A percentile compares a stretch with the other conserved stretches of the same genome.
Evolutionary conservation across 1,139 yeast species (phyloP).

Genomic region (Lodderomyces pseudojiufengensis): DNA sequence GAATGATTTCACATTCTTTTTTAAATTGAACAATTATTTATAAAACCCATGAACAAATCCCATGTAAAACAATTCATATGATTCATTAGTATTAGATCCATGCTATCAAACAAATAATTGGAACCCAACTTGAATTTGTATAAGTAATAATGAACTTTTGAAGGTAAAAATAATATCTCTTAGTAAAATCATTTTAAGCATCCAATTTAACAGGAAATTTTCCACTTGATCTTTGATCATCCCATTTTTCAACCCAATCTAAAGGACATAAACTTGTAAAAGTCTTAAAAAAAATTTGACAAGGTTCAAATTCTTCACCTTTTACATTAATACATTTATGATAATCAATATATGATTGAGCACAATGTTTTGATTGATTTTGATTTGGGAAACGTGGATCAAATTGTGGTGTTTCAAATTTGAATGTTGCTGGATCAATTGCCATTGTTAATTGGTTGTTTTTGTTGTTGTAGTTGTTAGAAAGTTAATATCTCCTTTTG

Average conservation of each 20-base stretch:
- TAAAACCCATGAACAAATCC: too few species aligned
- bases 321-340: slow-evolving; percentile 94
- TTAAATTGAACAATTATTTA: too few species aligned
- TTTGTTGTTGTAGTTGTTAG: not conserved
- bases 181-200: too few species aligned
- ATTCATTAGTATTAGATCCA: too few species aligned
- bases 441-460: slow-evolving; percentile 29
- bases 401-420: slow-evolving; percentile 79
- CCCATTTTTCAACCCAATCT: slow-evolving; percentile 94
- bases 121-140: too few species aligned
- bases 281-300: slow-evolving; percentile 90
- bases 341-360: slow-evolving; percentile 96
- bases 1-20: too few species aligned
- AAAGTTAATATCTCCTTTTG: too few species aligned
- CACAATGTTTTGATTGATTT: slow-evolving; percentile 98
- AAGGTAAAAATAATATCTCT: too few species aligned
- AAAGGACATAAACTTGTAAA: slow-evolving; percentile 89
- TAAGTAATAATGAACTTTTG: too few species aligned
- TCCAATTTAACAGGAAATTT: slow-evolving; percentile 43
- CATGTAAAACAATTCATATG: too few species aligned
- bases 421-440: slow-evolving; percentile 44
- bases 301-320: slow-evolving; percentile 98
- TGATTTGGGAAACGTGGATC: slow-evolving; percentile 95
- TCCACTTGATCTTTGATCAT: slow-evolving; percentile 79
- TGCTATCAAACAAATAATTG: too few species aligned